Base-by-base conservation (phyloP, 345 rosid genomes). In the Punica granatum region DNA sequence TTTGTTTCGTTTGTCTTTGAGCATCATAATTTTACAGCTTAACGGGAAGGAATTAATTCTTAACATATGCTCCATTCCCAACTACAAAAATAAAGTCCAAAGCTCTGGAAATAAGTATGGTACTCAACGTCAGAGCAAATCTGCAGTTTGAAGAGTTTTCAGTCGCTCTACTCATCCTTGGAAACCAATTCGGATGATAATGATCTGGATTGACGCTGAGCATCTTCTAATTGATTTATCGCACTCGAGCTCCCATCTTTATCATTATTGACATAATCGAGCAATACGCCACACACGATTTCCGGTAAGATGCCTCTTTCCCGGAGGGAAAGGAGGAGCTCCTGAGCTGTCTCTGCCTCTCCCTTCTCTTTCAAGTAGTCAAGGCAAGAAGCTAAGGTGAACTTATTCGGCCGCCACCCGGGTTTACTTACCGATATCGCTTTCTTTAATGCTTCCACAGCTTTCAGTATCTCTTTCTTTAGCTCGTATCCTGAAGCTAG, bases 341-440 rank as follows among this genome's bases (percentile, higher is more conserved):
- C 75, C 35, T 62, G 62, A 18, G 69, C 76, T 19, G 28, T 64
- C 46, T 66, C 65, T 21, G 23, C 56, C 8, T 72, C 74, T 63
- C 70, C 78, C 67, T 66, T 43, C 10, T 42, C 66, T 66, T 66
- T 67, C 74, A 78, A 58, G 56, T 71, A 69, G 46, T 28, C 19
- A 15, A 78, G 66, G 67, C 78, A 78, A n/a, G 78, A 39, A 6
- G 13, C 43, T 44, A 69, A 42, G 28, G 62, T 64, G 10, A 18
- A 39, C 31, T 67, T 10, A 49, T 68, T 32, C 7, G 81, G 81
- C 35, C 64, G 71, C 68, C 72, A 41, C 31, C 63, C 66, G 15
- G 35, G 60, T 60, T 66, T 56, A 63, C 69, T 37, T 1, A 13
- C 3, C n/a, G 36, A 28, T 19, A 31, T 67, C 28, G 67, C 67